phyloP scores from a whole-genome alignment of 768 basidiomycete species.

The Crepidotus variabilis region DNA sequence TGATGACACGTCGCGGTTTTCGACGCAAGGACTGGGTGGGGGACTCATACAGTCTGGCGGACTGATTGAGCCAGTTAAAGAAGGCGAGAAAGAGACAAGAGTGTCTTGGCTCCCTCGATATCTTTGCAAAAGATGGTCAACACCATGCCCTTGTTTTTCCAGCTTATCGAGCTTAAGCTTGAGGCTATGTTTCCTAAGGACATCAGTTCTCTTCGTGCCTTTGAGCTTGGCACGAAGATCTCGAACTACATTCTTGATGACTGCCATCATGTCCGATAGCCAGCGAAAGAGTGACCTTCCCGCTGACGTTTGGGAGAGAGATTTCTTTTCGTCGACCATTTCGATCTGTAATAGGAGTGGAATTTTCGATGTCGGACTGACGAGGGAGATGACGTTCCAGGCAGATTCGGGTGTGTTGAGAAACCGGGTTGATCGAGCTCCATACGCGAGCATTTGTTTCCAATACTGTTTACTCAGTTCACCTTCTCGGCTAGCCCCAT shows the following conservation, averaged over 20 bases:
- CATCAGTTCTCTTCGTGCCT: neutral
- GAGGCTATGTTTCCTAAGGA: neutral
- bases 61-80: neutral
- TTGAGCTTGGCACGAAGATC: neutral
- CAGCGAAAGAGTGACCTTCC: neutral
- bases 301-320: slow-evolving; percentile 3
- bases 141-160: neutral
- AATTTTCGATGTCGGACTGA: neutral
- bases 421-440: neutral
- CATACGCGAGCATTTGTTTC: neutral
- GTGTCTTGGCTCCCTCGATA: neutral
- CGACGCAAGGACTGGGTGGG: neutral
- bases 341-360: slow-evolving; percentile 6
- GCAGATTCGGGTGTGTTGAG: slow-evolving; percentile 1
- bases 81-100: neutral
- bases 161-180: neutral
- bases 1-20: neutral
- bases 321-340: slow-evolving; percentile 3
- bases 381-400: neutral
- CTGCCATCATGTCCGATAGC: neutral
- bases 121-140: neutral
- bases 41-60: neutral
- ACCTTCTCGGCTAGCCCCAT: neutral
- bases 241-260: neutral
- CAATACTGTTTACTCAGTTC: slow-evolving; percentile 1